Evolutionary conservation across 2,329 filamentous ascomycete species (phyloP), one percentile per base, ranked within the genome.

Genomic region (Neofusicoccum parvum): DNA sequence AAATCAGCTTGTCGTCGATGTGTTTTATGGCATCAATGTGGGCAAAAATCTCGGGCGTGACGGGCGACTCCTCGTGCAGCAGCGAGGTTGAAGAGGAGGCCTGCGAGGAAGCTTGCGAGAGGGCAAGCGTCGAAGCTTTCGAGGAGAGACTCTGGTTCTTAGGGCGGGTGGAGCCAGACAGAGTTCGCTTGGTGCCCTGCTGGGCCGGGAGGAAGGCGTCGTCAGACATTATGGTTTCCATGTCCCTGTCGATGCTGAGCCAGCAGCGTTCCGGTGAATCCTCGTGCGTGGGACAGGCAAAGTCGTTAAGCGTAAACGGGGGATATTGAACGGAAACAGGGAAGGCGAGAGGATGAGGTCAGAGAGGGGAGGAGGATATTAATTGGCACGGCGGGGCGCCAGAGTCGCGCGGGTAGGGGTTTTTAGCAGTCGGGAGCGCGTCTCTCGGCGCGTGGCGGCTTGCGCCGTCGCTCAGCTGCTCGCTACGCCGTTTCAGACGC

Each of bases 11-110:
- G 67, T 78, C 75, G 65, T 78, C 75, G 66, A 78, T 71, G 68
- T 78, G 76, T 65, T 78, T 78, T 49, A 78, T 67, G 41, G 73
- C 76, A 69, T 78, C 75, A 67, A 78, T 77, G 69, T 78, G 75
- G 39, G 76, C 72, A 67, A 78, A 75, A 62, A 78, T 73, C 41
- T 77, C 75, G 32, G 74, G 74, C 27, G 74, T 75, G 67, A 78
- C 14, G 23, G 62, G 62, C 9, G 62, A 64, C 32, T 60, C 41
- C 1, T 60, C 41, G 10, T 60, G 56, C 41, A 50, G 36, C 46
- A 62, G 32, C 34, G 59, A 23, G 23, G 48, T n/a, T 6, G 59
- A n/a, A 5, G 59, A 50, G 15, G 48, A 17, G 23, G 23, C 23
- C 6, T 46, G 12, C 7, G 78, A 80, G 67, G 79, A 32, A 5